phyloP scores from a whole-genome alignment of 495 filamentous ascomycete genomes.

The Penicillium canescens region DNA sequence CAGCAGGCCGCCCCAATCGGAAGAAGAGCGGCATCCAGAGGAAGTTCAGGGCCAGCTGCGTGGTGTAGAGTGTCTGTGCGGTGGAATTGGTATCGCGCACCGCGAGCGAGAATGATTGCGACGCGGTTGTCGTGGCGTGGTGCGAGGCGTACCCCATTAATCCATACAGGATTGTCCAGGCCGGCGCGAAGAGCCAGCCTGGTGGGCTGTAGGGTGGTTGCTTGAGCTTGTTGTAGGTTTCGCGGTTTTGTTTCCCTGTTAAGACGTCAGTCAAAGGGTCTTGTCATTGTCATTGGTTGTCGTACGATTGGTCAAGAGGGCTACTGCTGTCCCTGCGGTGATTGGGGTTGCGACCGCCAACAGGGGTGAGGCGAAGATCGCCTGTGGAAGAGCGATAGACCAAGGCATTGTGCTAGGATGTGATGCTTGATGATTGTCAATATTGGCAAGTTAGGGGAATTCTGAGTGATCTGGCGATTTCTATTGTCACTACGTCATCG shows the following conservation, averaged over 20 bases:
- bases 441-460: constrained; percentile 7
- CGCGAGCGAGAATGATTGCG: constrained; percentile 39
- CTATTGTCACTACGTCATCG: constrained; percentile 15
- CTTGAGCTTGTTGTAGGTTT: constrained; percentile 64
- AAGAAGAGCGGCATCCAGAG: constrained; percentile 97
- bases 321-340: constrained; percentile 28
- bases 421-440: background rate
- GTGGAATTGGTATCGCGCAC: constrained; percentile 25
- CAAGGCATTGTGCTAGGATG: constrained; percentile 31
- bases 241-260: constrained; percentile 55
- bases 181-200: constrained; percentile 75
- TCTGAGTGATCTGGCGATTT: constrained; percentile 12
- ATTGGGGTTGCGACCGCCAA: constrained; percentile 36
- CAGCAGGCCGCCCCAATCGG: constrained; percentile 62
- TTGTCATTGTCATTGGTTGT: background rate
- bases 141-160: constrained; percentile 88
- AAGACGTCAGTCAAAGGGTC: too few species aligned
- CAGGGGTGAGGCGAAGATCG: constrained; percentile 35
- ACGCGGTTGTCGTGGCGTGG: constrained; percentile 59
- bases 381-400: constrained; percentile 37
- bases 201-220: constrained; percentile 84
- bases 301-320: constrained; percentile 37
- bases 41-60: constrained; percentile 81
- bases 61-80: constrained; percentile 68
- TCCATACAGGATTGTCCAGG: constrained; percentile 85